Conservation (phyloP, 805 yeast species). For the Teunomyces funiuensis region DNA sequence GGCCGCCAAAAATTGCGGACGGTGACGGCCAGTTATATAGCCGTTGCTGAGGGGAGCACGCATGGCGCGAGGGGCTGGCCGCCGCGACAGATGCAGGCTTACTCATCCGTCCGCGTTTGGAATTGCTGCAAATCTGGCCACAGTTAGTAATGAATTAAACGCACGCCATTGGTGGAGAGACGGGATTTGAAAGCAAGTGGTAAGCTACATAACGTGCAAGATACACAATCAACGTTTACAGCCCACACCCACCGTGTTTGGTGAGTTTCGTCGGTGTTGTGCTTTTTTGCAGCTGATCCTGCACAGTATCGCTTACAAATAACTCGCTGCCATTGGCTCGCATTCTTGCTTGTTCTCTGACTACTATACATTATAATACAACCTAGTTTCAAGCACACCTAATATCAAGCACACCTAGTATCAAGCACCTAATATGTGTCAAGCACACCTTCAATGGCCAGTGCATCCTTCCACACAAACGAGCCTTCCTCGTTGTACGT, state of each 20-base stretch:
- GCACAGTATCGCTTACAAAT: neutral
- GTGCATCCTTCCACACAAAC: constrained; percentile 61
- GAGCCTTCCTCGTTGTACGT: constrained; percentile 73
- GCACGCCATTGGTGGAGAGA: too few relatives aligned
- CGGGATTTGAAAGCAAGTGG: too few relatives aligned
- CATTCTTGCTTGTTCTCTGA: neutral
- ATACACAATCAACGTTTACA: too few relatives aligned
- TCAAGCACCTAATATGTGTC: constrained; percentile 12
- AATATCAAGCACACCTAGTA: too few relatives aligned
- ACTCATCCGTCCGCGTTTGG: too few relatives aligned
- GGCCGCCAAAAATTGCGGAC: neutral
- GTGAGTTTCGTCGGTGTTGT: neutral
- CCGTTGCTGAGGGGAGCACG: too few relatives aligned
- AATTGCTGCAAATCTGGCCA: too few relatives aligned
- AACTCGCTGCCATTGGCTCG: constrained; percentile 13
- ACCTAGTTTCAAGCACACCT: constrained; percentile 23
- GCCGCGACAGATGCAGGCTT: too few relatives aligned
- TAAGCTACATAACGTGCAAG: too few relatives aligned
- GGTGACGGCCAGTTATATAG: constrained; percentile 2
- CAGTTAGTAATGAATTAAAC: too few relatives aligned
- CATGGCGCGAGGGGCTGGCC: too few relatives aligned
- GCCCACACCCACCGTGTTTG: too few relatives aligned
- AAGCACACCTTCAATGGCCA: constrained; percentile 39
- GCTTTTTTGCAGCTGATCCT: constrained; percentile 5
- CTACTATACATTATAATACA: neutral